Conservation (phyloP, 2,329 filamentous ascomycete genomes). For the Coniosporium tulheliwenetii region DNA sequence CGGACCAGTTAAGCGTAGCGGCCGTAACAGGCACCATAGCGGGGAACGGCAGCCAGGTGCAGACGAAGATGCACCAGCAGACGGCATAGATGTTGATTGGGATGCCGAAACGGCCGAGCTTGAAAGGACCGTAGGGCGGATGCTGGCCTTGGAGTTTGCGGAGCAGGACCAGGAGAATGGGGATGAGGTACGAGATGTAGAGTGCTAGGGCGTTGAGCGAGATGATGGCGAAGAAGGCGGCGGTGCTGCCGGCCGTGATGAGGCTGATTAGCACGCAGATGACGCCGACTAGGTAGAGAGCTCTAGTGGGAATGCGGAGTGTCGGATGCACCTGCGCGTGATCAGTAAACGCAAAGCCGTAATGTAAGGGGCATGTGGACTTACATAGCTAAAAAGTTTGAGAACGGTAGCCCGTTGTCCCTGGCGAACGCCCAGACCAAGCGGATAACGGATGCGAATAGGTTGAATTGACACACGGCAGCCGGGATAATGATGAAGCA, state of each 20-base stretch:
- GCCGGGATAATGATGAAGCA: conserved; percentile 16
- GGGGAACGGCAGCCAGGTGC: conserved; percentile 9
- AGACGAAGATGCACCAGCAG: conserved; percentile 18
- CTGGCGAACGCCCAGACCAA: conserved; percentile 24
- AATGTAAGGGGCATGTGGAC: conserved; percentile 2
- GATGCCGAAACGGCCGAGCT: conserved; percentile 3
- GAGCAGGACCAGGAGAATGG: conserved; percentile 14
- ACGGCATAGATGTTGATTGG: conserved; percentile 8
- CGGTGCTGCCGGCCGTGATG: conserved; percentile 13
- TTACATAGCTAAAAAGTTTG: conserved; percentile 7
- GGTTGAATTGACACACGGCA: conserved; percentile 14
- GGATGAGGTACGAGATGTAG: conserved; percentile 16
- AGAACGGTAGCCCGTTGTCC: conserved; percentile 22
- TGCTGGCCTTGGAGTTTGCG: conserved; percentile 8
- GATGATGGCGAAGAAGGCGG: conserved; percentile 15
- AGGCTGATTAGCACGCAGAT: conserved; percentile 7
- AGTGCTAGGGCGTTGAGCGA: conserved; percentile 16
- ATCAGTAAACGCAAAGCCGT: background rate
- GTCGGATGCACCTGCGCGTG: conserved; percentile 1
- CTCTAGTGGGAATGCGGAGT: conserved; percentile 12
- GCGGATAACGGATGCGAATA: conserved; percentile 20
- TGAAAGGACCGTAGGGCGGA: conserved; percentile 12
- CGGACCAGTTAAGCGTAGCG: conserved; percentile 17
- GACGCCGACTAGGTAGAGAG: conserved; percentile 10
- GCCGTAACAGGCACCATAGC: conserved; percentile 11